These are phyloP conservation scores for Apiospora marii DNA, from an alignment of 2,329 filamentous ascomycete species.

Conservation along the genomic window DNA sequence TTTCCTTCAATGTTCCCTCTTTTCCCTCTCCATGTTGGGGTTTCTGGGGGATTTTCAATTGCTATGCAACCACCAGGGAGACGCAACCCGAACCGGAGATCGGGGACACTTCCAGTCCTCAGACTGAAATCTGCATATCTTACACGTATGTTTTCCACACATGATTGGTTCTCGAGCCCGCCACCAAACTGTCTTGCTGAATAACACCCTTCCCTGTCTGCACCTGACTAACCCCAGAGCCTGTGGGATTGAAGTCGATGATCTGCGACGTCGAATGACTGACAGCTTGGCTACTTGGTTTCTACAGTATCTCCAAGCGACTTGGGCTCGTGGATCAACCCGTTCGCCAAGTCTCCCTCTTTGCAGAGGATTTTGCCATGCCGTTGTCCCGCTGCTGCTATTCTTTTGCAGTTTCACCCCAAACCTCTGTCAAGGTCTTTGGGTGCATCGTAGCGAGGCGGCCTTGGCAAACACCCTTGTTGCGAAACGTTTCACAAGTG, in stretches of 20 bases:
- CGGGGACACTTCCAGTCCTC: not conserved
- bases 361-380: not conserved
- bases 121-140: not conserved
- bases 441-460: not conserved
- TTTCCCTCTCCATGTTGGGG: constrained; percentile 4
- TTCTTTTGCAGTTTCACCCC: not conserved
- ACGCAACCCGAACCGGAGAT: not conserved
- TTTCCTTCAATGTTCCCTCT: not conserved
- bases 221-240: not conserved
- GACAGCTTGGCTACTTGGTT: constrained; percentile 1
- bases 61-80: not conserved
- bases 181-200: not conserved
- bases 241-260: not conserved
- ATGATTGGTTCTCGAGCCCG: not conserved
- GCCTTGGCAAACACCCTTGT: constrained; percentile 14
- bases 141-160: not conserved
- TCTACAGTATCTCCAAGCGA: not conserved
- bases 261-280: constrained; percentile 8
- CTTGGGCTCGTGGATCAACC: not conserved
- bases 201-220: not conserved
- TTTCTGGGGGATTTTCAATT: constrained; percentile 9
- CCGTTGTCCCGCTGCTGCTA: not conserved
- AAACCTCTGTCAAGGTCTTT: not conserved
- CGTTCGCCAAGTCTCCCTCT: not conserved
- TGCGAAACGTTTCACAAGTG: constrained; percentile 16